phyloP scores from a whole-genome alignment of 495 filamentous ascomycete species.

The Aspergillus homomorphus region DNA sequence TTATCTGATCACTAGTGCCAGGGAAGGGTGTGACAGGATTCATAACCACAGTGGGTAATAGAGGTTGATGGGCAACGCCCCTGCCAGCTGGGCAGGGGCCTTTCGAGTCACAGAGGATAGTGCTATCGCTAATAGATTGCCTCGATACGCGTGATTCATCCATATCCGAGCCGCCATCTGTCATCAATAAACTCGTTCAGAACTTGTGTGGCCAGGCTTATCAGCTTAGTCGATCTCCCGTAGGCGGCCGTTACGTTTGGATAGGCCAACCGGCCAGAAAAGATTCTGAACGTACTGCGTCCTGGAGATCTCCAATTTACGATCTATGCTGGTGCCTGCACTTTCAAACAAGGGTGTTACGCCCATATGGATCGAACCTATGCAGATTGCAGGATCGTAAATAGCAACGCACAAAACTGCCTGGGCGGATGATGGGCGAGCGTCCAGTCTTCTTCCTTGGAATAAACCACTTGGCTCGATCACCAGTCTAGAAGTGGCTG shows the following conservation, averaged over 20 bases:
- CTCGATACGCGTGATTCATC: slow-evolving; percentile 7
- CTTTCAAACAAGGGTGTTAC: slow-evolving; percentile 2
- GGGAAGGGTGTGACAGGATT: background rate
- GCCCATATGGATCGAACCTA: slow-evolving; percentile 9
- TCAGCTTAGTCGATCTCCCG: slow-evolving; percentile 7
- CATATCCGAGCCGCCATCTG: background rate
- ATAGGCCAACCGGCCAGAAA: background rate
- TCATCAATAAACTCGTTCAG: background rate
- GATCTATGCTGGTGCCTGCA: slow-evolving; percentile 10
- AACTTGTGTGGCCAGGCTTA: background rate
- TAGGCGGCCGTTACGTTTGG: slow-evolving; percentile 11
- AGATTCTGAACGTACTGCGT: background rate
- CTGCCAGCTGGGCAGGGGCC: slow-evolving; percentile 1
- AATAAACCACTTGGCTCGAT: too few relatives aligned
- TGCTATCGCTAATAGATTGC: background rate
- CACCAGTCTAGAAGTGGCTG: background rate
- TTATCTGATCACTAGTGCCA: background rate
- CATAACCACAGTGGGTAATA: background rate
- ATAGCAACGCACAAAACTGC: background rate
- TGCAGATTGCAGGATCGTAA: background rate
- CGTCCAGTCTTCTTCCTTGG: too few relatives aligned
- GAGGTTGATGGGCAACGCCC: background rate
- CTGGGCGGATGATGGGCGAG: too few relatives aligned
- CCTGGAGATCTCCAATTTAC: background rate
- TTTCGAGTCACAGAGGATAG: slow-evolving; percentile 2